Evolutionary conservation across 805 yeast genomes (phyloP).

Genomic region (Metschnikowia lochheadii): DNA sequence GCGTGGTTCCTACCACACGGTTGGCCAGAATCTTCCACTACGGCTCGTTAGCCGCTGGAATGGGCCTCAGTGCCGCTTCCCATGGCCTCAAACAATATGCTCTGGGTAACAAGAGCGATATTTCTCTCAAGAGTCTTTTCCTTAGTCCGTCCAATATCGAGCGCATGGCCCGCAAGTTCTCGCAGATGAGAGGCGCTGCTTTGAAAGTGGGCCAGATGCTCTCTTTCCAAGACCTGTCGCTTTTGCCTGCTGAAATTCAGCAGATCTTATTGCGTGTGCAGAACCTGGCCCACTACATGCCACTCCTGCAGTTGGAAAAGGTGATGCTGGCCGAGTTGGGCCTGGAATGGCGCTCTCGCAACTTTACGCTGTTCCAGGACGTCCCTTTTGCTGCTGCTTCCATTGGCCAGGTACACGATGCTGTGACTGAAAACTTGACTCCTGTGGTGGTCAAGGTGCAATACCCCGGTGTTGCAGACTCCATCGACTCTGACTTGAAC

Average conservation of each 20-base stretch:
- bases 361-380: conserved; percentile 72
- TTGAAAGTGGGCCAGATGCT: conserved; percentile 94
- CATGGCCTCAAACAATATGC: conserved; percentile 72
- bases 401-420: conserved; percentile 93
- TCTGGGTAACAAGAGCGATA: conserved; percentile 41
- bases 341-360: conserved; percentile 63
- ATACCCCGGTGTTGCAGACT: conserved; percentile 92
- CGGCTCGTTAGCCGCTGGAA: conserved; percentile 87
- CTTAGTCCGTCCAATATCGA: conserved; percentile 83
- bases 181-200: conserved; percentile 99
- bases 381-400: conserved; percentile 96
- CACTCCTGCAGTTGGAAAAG: conserved; percentile 78
- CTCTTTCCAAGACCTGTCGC: conserved; percentile 86
- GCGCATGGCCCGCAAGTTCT: conserved; percentile 78
- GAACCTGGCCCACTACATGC: conserved; percentile 96
- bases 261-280: conserved; percentile 79
- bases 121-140: conserved; percentile 54
- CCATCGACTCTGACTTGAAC: conserved; percentile 91
- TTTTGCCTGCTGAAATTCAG: conserved; percentile 82
- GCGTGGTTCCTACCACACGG: conserved; percentile 83
- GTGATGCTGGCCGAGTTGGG: conserved; percentile 76
- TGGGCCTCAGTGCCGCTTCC: conserved; percentile 77
- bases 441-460: conserved; percentile 93
- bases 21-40: conserved; percentile 89
- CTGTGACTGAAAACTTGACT: conserved; percentile 60